These are phyloP conservation scores for Ulmus americana DNA, from an alignment of 331 rosid species.

Conservation along the genomic window DNA sequence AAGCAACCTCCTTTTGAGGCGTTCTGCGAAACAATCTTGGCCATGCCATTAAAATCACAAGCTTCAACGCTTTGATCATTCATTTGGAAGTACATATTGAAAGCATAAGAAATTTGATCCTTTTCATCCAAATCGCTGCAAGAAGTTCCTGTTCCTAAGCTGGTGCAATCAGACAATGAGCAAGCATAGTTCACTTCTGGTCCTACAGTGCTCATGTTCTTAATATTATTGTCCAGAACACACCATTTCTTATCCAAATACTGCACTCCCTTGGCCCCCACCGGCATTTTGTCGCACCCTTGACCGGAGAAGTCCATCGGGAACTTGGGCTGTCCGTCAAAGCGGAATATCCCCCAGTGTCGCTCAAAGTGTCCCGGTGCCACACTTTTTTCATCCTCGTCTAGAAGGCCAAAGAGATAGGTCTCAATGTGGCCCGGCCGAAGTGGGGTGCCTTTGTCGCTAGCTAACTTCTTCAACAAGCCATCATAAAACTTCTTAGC, in stretches of 20 bases:
- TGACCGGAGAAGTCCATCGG: constrained; percentile 47
- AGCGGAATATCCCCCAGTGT: constrained; percentile 79
- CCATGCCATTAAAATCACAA: constrained; percentile 50
- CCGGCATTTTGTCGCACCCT: constrained; percentile 34
- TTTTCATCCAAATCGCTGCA: constrained; percentile 28
- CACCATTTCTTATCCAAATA: constrained; percentile 65
- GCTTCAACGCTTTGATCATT: constrained; percentile 60
- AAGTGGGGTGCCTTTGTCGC: constrained; percentile 49
- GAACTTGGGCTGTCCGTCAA: constrained; percentile 66
- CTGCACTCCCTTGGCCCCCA: constrained; percentile 46
- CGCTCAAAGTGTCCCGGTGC: constrained; percentile 70
- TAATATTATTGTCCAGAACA: constrained; percentile 12
- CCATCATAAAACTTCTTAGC: constrained; percentile 65
- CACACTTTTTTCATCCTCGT: constrained; percentile 58
- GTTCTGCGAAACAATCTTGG: constrained; percentile 31
- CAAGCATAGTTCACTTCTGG: constrained; percentile 43
- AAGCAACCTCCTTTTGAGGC: constrained; percentile 38
- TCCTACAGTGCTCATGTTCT: neutral
- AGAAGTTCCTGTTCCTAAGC: constrained; percentile 37
- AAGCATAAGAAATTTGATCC: constrained; percentile 52
- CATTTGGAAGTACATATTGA: constrained; percentile 48
- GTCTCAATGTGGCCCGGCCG: constrained; percentile 20
- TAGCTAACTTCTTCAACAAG: constrained; percentile 42
- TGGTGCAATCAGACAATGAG: constrained; percentile 48
- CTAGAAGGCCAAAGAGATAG: constrained; percentile 56